Evolutionary conservation across 2,329 filamentous ascomycete genomes (phyloP), one percentile per base, ranked within the genome.

Genomic region (Colletotrichum sp.): DNA sequence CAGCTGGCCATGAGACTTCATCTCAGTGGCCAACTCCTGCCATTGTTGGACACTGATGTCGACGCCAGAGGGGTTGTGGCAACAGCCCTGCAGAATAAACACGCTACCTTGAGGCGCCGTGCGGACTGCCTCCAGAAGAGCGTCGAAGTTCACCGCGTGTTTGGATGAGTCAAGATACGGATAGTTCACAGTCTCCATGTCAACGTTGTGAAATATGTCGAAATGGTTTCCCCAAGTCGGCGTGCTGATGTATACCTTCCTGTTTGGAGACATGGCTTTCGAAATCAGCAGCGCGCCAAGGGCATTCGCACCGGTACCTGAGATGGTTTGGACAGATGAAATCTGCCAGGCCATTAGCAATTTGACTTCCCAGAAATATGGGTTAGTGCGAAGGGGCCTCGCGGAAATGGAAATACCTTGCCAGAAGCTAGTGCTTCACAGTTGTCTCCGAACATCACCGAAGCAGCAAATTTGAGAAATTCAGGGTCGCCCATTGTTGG

Each of bases 311-410:
- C 84, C 84, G 0, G 84, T 86, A 8, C 85, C 84, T 1, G 84
- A 85, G 36, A 86, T 84, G 11, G 84, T 83, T 76, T 86, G 85
- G 0, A 84, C 83, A 1, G 84, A 84, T 16, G 83, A 82, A 32
- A 84, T 74, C 79, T 82, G 66, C 19, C 71, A 19, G 8, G 70
- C 49, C 3, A 22, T 12, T 49, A 77, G 7, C 65, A 25, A 29
- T 13, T 13, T 34, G 19, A 44, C 6, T 22, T 5, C 15, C 22
- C 22, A 9, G 34, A 25, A 7, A 15, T 12, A 39, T 16, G 39
- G 9, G 5, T 39, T 22, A 27, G 15, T 39, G 39, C 3, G 15
- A 29, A 11, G 59, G 5, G 27, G 25, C 11, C 15, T 29, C 16
- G 16, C 25, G 11, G 13, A 25, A 13, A 36, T 9, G 16, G 27